Evolutionary conservation across 805 yeast genomes (phyloP).

Genomic region (Candida yuanshanica): DNA sequence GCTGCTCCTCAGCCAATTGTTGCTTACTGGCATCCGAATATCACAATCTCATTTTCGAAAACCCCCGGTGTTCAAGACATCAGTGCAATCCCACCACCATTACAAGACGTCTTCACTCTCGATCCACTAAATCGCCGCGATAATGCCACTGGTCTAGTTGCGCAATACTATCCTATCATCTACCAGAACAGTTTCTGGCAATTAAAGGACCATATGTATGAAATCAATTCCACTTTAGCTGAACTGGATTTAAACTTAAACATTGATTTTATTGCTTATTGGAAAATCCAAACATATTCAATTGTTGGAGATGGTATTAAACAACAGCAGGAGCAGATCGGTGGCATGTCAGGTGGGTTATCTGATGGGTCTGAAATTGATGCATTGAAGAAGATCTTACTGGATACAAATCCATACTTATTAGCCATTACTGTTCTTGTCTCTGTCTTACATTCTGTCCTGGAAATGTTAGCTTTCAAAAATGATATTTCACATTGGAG

Average conservation of each 20-base stretch:
- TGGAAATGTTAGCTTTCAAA: slow-evolving; percentile 37
- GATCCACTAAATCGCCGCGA: slow-evolving; percentile 27
- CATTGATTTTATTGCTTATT: slow-evolving; percentile 23
- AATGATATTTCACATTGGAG: slow-evolving; percentile 37
- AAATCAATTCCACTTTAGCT: slow-evolving; percentile 23
- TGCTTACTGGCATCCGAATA: slow-evolving; percentile 34
- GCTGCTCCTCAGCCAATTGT: slow-evolving; percentile 17
- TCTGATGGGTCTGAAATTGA: slow-evolving; percentile 30
- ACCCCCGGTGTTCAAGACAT: slow-evolving; percentile 18
- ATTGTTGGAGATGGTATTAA: slow-evolving; percentile 26
- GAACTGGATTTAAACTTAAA: slow-evolving; percentile 25
- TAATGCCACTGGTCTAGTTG: slow-evolving; percentile 24
- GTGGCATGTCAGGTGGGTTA: slow-evolving; percentile 19
- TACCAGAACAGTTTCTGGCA: slow-evolving; percentile 37
- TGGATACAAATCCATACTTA: slow-evolving; percentile 33
- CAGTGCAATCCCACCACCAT: slow-evolving; percentile 19
- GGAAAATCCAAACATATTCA: slow-evolving; percentile 28
- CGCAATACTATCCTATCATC: slow-evolving; percentile 32
- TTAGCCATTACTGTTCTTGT: slow-evolving; percentile 28
- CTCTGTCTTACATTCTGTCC: slow-evolving; percentile 30
- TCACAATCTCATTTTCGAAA: slow-evolving; percentile 25
- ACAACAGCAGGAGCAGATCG: slow-evolving; percentile 21
- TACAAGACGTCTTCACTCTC: slow-evolving; percentile 19
- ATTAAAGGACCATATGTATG: slow-evolving; percentile 28
- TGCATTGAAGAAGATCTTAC: slow-evolving; percentile 28